phyloP scores from a whole-genome alignment of 1,139 yeast genomes.

The Protomyces inundatus region DNA sequence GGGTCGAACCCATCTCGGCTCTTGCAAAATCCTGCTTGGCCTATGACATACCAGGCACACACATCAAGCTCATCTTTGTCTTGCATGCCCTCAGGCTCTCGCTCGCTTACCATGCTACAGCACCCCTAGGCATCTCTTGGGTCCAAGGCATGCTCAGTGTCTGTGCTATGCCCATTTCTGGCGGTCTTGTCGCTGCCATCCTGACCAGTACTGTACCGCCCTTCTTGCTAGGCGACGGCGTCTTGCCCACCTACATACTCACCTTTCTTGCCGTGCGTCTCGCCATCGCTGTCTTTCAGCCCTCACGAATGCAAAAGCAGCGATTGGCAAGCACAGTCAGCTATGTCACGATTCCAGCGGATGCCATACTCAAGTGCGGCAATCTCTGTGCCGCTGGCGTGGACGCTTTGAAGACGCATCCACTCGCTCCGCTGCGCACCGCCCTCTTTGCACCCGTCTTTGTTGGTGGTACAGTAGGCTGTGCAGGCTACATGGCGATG shows the following conservation, averaged over 20 bases:
- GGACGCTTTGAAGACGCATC: constrained; percentile 14
- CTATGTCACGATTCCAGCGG: constrained; percentile 9
- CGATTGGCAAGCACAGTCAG: neutral
- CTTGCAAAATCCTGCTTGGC: too few relatives aligned
- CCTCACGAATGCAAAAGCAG: neutral
- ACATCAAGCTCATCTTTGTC: constrained; percentile 15
- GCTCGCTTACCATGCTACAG: constrained; percentile 6
- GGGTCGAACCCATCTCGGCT: too few relatives aligned
- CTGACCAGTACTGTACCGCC: constrained; percentile 20
- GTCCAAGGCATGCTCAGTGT: constrained; percentile 19
- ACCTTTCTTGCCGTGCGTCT: constrained; percentile 10
- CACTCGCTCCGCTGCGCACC: constrained; percentile 13
- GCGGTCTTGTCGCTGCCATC: constrained; percentile 18
- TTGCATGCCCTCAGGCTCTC: constrained; percentile 19
- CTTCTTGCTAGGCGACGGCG: constrained; percentile 13
- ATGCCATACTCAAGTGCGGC: constrained; percentile 8
- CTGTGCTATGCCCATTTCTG: constrained; percentile 20
- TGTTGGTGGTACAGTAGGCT: constrained; percentile 17
- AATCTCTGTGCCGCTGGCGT: constrained; percentile 12
- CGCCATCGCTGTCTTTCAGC: constrained; percentile 1
- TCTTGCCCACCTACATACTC: constrained; percentile 19
- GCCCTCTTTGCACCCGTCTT: constrained; percentile 16
- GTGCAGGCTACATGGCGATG: constrained; percentile 17
- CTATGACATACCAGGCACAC: constrained; percentile 1
- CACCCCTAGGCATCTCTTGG: constrained; percentile 6